Base-by-base conservation (phyloP, 192 early-diverging fungal species). In the Coemansia guatemalensis region DNA sequence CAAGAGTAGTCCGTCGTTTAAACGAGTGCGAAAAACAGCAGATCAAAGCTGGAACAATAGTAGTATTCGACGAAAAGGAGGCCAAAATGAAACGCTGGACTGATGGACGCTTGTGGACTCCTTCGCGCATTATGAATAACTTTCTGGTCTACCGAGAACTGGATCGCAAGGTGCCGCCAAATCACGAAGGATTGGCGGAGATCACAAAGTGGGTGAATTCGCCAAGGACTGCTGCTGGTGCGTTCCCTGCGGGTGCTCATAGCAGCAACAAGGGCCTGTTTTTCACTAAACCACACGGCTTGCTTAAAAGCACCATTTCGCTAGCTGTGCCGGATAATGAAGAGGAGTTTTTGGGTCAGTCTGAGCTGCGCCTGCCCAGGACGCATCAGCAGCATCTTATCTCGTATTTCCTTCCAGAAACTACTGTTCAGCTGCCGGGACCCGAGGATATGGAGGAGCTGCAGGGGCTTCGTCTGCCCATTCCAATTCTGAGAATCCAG, bases 71-170 rank as follows among this genome's bases (percentile, higher is more conserved):
- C 65, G 92, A 94, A 75, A 79, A 85, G 54, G 90, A 92, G 65
- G 88, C 88, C 35, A 87, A 88, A 6, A 92, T 93, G 76, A 91
- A 91, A 71, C 83, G 93, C 21, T 95, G 93, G 93, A 94, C 93
- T 3, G 92, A 93, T 55, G 91, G 91, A 5, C 81, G 87, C 8
- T 73, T 85, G 18, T 93, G 92, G 92, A 89, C 90, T 30, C 92
- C 92, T 9, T 92, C 91, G 17, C 86, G 92, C 25, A 91, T 93
- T 25, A 71, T 90, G 26, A 88, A 88, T 58, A 90, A 91, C 55
- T 93, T 92, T 63, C 68, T 93, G 41, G 78, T 92, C 48, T 93
- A 93, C 78, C 87, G 90, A 53, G 92, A 93, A 66, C 65, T 66
- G 69, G 84, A 68, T 55, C 78, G 68, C 66, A 90, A 85, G 70